Conservation (phyloP, 139 green algal genomes). For the Nannochloris sp. region DNA sequence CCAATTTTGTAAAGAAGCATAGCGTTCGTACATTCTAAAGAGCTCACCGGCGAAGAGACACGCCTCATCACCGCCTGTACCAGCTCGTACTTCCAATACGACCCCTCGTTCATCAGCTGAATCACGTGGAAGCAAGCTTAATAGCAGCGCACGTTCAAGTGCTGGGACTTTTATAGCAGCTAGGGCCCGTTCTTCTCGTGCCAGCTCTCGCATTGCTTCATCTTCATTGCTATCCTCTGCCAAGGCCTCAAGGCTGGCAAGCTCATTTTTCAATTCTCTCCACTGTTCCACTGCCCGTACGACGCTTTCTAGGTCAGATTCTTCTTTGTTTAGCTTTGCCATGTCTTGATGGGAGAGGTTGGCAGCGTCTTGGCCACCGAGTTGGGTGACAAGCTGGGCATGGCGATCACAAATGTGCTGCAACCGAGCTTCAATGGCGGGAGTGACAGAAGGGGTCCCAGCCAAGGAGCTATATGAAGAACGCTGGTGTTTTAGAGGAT, state of each 20-base stretch:
- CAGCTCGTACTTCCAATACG: conserved; percentile 78
- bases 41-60: conserved; percentile 70
- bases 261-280: conserved; percentile 14
- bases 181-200: conserved; percentile 27
- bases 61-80: conserved; percentile 76
- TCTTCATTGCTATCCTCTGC: conserved; percentile 15
- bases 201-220: conserved; percentile 24
- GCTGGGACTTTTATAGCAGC: conserved; percentile 18
- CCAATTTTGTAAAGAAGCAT: conserved; percentile 51
- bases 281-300: conserved; percentile 23
- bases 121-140: conserved; percentile 80
- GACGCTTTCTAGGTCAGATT: conserved; percentile 30
- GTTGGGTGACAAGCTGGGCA: conserved; percentile 14
- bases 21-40: conserved; percentile 77
- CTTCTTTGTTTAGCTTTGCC: conserved; percentile 35
- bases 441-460: background rate
- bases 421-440: conserved; percentile 14
- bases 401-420: conserved; percentile 11
- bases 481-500: too few species aligned
- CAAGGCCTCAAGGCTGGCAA: conserved; percentile 22
- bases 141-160: conserved; percentile 62
- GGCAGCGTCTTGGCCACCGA: background rate
- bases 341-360: conserved; percentile 21
- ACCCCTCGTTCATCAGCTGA: conserved; percentile 70
- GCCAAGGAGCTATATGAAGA: background rate